phyloP scores from a whole-genome alignment of 108 stramenopile species.

The Aurantiochytrium sp. region DNA sequence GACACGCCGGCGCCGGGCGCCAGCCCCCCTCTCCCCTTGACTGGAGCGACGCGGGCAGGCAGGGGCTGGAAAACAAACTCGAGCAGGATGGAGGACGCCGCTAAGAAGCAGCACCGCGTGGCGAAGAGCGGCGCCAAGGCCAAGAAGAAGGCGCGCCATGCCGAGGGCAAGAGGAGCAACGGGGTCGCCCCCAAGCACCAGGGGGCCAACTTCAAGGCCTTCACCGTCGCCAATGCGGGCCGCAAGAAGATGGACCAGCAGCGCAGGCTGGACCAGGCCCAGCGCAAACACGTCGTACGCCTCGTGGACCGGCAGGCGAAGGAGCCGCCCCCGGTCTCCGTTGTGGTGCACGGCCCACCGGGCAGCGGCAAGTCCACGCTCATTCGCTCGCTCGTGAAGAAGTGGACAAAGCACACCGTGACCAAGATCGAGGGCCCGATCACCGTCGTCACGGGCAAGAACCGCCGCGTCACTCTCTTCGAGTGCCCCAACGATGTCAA shows the following conservation, averaged over 20 bases:
- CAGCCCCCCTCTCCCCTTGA: too few relatives aligned
- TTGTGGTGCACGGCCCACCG: slow-evolving; percentile 90
- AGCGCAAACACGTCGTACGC: slow-evolving; percentile 92
- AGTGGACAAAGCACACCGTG: slow-evolving; percentile 87
- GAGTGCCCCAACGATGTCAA: slow-evolving; percentile 89
- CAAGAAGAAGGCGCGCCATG: slow-evolving; percentile 60
- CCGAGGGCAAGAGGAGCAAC: slow-evolving; percentile 65
- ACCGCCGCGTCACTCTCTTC: slow-evolving; percentile 80
- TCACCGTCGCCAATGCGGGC: slow-evolving; percentile 84
- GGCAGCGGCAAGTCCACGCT: slow-evolving; percentile 90
- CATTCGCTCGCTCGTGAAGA: slow-evolving; percentile 89
- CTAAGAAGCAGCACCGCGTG: slow-evolving; percentile 20
- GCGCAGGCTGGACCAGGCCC: slow-evolving; percentile 85
- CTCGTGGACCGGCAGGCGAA: slow-evolving; percentile 58
- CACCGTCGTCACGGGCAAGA: slow-evolving; percentile 88
- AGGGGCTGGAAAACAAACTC: too few relatives aligned
- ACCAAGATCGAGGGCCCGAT: slow-evolving; percentile 80
- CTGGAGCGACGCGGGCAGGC: too few relatives aligned
- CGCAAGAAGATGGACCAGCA: slow-evolving; percentile 86
- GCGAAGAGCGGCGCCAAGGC: slow-evolving; percentile 34
- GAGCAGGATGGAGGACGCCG: slow-evolving; percentile 27
- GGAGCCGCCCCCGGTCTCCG: slow-evolving; percentile 69
- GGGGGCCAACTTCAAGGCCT: slow-evolving; percentile 80
- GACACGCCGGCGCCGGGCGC: too few relatives aligned
- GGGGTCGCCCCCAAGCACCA: slow-evolving; percentile 48